A percentile compares a stretch with the other conserved stretches of the same genome.
These are phyloP conservation scores for Blastocystis sp. DNA, from an alignment of 352 stramenopile genomes.

Conservation along the genomic window DNA sequence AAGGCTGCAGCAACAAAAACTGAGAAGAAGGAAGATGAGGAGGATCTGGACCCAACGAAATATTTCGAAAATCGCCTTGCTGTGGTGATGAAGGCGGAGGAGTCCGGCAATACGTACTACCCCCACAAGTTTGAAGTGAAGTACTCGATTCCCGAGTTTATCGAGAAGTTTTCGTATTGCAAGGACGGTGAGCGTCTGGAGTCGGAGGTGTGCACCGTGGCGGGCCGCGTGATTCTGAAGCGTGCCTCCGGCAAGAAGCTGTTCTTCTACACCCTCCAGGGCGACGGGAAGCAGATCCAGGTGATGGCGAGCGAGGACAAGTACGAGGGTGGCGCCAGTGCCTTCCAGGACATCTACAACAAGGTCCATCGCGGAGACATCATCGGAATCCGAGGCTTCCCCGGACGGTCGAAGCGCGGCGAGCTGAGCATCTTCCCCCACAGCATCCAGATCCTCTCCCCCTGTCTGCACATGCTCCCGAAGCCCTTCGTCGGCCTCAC, in stretches of 20 bases:
- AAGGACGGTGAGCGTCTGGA: constrained; percentile 78
- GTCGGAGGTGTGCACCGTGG: constrained; percentile 79
- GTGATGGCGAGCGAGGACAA: constrained; percentile 85
- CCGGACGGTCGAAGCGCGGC: constrained; percentile 92
- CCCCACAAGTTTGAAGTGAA: constrained; percentile 96
- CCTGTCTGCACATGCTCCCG: constrained; percentile 92
- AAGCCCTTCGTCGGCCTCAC: constrained; percentile 73
- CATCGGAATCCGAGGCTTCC: constrained; percentile 84
- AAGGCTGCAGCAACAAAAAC: constrained; percentile 69
- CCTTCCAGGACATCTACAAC: constrained; percentile 79
- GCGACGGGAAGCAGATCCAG: constrained; percentile 87
- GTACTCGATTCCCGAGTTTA: constrained; percentile 86
- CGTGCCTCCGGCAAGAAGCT: constrained; percentile 88
- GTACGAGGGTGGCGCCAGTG: constrained; percentile 72
- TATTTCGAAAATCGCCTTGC: constrained; percentile 92
- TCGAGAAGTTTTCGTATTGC: constrained; percentile 74
- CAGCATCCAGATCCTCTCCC: constrained; percentile 82
- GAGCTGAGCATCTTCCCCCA: constrained; percentile 92
- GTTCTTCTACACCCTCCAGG: constrained; percentile 93
- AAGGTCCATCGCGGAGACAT: constrained; percentile 89
- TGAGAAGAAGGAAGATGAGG: constrained; percentile 76
- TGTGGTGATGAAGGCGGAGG: constrained; percentile 80
- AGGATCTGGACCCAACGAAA: constrained; percentile 90
- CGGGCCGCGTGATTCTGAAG: constrained; percentile 88
- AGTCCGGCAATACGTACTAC: constrained; percentile 85